Base-by-base conservation (phyloP, 164 flowering plant genomes). In the Tetrastigma voinierianum region DNA sequence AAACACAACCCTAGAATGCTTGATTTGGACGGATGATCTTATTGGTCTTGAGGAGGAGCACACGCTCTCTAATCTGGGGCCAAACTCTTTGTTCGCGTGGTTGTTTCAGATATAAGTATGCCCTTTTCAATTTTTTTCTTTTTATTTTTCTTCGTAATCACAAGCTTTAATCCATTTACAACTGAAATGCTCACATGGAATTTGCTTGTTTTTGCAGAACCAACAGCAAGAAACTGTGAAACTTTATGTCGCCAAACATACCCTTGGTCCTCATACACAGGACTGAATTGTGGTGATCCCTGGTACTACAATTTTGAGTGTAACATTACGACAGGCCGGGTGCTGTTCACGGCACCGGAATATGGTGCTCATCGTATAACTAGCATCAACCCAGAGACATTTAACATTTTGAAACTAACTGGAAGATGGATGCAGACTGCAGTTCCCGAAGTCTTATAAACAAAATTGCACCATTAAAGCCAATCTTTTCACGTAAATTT, bases 291-390 rank as follows among this genome's bases (percentile, higher is more conserved):
- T 47, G 62, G 72, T 43, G 67, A 69, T 49, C 78, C 75, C 18
- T 15, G 20, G 51, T 75, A 75, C 59, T 61, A 10, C 46, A 44
- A 58, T 21, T 71, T 75, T 67, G 1, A n/a, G 1, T 71, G 78
- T 54, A 10, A 67, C 61, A n/a, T 1, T n/a, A 19, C 51, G 11
- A 53, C 67, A 0, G 66, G 57, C 46, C 43, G 32, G 24, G 40
- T 68, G 40, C 16, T 44, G 66, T 73, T 68, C 58, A 45, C 16
- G 32, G 15, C 47, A 46, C n/a, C 54, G 32, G 14, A n/a, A n/a
- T n/a, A n/a, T 9, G 32, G 24, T 12, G 40, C 2, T n/a, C 63
- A 73, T 56, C 20, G 40, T 10, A 69, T 73, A 7, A 23, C 10
- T 46, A 32, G 23, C 19, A 51, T 73, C 2, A 24, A 73, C 21